Conservation (phyloP, 1,284 basidiomycete genomes). For the Xerocomus tenax region DNA sequence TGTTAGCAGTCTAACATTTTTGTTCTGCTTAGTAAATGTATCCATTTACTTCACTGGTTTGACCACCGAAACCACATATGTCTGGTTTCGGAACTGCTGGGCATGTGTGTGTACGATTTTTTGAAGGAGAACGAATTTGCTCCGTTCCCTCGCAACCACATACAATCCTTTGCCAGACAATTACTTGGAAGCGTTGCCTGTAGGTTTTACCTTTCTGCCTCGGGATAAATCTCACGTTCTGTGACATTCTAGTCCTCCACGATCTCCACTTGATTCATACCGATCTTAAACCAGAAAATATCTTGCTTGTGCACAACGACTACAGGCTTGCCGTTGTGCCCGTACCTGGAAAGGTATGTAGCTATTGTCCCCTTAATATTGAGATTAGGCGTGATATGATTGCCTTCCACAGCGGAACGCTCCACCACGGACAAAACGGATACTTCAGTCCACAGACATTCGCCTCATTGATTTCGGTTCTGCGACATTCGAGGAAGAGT, state of each 20-base stretch:
- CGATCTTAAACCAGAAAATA: conserved; percentile 98
- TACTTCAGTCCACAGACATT: conserved; percentile 85
- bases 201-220: conserved; percentile 39
- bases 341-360: conserved; percentile 49
- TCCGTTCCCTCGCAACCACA: conserved; percentile 92
- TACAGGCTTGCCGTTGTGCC: conserved; percentile 52
- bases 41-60: conserved; percentile 91
- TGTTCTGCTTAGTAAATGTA: conserved; percentile 77
- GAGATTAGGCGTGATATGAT: conserved; percentile 10
- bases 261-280: conserved; percentile 90
- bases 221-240: conserved; percentile 9
- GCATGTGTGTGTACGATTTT: conserved; percentile 98
- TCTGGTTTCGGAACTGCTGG: conserved; percentile 91
- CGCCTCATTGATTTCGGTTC: conserved; percentile 98
- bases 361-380: conserved; percentile 4
- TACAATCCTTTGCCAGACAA: conserved; percentile 91
- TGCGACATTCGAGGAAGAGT: conserved; percentile 96
- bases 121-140: conserved; percentile 96
- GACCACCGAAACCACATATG: conserved; percentile 98
- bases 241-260: conserved; percentile 66
- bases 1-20: conserved; percentile 7
- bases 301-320: conserved; percentile 86
- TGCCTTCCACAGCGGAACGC: conserved; percentile 46
- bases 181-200: conserved; percentile 90
- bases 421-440: conserved; percentile 55